These are phyloP conservation scores for Nemania sp. DNA, from an alignment of 2,329 filamentous ascomycete genomes.

Conservation along the genomic window DNA sequence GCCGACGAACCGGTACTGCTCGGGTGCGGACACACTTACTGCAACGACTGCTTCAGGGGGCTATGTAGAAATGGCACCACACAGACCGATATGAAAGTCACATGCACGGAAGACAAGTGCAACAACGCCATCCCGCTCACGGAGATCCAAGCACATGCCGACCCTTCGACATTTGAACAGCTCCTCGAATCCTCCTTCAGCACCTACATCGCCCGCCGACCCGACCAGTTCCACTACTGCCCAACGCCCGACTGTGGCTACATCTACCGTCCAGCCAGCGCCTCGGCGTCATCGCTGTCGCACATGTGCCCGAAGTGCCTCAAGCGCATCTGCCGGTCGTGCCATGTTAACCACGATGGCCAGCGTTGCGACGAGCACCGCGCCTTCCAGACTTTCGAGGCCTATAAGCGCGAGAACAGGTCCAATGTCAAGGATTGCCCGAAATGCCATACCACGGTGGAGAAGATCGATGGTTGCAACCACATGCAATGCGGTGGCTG, in stretches of 20 bases:
- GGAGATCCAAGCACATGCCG: conserved; percentile 28
- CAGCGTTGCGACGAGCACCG: conserved; percentile 40
- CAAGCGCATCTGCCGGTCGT: conserved; percentile 33
- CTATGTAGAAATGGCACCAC: conserved; percentile 23
- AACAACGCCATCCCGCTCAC: conserved; percentile 25
- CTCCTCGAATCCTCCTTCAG: conserved; percentile 34
- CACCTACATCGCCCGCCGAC: conserved; percentile 31
- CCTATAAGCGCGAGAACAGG: conserved; percentile 32
- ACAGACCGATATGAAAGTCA: conserved; percentile 16
- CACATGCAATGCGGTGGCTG: conserved; percentile 48
- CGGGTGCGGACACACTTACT: conserved; percentile 33
- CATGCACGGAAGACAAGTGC: conserved; percentile 29
- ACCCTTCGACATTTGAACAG: conserved; percentile 29
- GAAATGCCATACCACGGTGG: conserved; percentile 45
- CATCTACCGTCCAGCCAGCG: conserved; percentile 27
- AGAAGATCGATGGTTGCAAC: conserved; percentile 52
- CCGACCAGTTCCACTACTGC: conserved; percentile 34
- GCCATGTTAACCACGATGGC: conserved; percentile 40
- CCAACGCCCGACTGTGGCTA: conserved; percentile 37
- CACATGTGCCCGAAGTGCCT: conserved; percentile 44
- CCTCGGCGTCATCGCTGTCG: conserved; percentile 26
- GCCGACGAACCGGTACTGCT: conserved; percentile 24
- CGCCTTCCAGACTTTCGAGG: conserved; percentile 29
- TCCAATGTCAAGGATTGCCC: conserved; percentile 41
- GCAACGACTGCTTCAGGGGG: conserved; percentile 29